Base-by-base conservation (phyloP, 164 flowering plant genomes). In the Taxillus chinensis region DNA sequence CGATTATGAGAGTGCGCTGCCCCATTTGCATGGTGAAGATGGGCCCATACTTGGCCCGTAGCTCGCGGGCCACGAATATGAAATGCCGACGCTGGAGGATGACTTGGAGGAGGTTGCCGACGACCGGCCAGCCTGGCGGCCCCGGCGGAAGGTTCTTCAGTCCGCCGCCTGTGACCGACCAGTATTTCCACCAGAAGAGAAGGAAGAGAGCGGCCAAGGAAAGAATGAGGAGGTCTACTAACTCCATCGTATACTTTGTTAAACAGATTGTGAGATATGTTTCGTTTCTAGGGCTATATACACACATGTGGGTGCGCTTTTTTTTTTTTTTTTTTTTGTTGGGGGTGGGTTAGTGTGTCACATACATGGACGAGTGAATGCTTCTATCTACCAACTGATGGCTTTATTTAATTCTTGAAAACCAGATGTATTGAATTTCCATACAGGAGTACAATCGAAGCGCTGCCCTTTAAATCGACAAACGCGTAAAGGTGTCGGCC, bases 11-110 rank as follows among this genome's bases (percentile, higher is more conserved):
- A 1, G 92, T 87, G 4, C 95, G 82, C 49, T 86, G 90, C 2
- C 96, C 96, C 92, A 92, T 89, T 60, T 87, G 83, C 87, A 92
- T 75, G 75, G 92, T 90, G 80, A 92, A 92, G 57, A 90, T 86
- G 0, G 96, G 95, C 0, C 96, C 96, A 45, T 87, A 85, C 41
- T 77, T 80, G 41, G 55, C 27, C 9, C 89, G 83, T 42, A 90
- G 67, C 64, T 87, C 96, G 3, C 89, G 81, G 2, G 85, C 82
- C 1, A 86, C 62, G 65, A 71, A 84, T 64, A 86, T 82, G 86
- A 86, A 90, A 2, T 76, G 82, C 5, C 87, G 82, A 8, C 77
- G 72, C 60, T 86, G 85, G 74, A 85, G 82, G 61, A 83, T 46
- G 62, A 92, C 87, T 61, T 88, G 96, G 40, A 76, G n/a, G 0